Percentiles rank a stretch among this genome's conserved stretches.
Evolutionary conservation across 2,329 filamentous ascomycete genomes (phyloP).

Genomic region (Coniosporium tulheliwenetii): DNA sequence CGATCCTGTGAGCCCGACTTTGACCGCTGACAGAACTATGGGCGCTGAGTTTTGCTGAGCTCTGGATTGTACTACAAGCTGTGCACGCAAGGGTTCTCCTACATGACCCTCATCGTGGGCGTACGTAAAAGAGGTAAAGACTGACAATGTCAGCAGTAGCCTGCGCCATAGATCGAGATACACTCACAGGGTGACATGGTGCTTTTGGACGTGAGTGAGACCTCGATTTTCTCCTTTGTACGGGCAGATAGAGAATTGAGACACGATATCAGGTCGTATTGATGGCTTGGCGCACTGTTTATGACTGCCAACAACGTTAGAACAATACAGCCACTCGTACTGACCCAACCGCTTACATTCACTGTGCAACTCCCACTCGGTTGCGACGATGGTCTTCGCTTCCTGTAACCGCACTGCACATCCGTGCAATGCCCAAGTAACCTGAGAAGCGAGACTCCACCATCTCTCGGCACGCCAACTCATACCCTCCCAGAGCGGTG

Average conservation of each 20-base stretch:
- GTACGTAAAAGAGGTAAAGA: constrained; percentile 37
- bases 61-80: constrained; percentile 35
- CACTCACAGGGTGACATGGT: constrained; percentile 30
- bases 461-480: constrained; percentile 46
- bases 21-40: constrained; percentile 31
- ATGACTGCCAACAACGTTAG: too few species aligned
- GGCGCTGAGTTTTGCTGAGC: constrained; percentile 24
- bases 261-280: neutral
- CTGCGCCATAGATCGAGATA: neutral
- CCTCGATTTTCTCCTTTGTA: constrained; percentile 1
- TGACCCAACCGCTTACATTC: constrained; percentile 2
- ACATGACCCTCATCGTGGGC: constrained; percentile 40
- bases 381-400: constrained; percentile 31
- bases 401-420: constrained; percentile 32
- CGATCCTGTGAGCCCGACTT: constrained; percentile 36
- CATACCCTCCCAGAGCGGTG: constrained; percentile 37
- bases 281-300: neutral
- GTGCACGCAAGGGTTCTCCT: constrained; percentile 40
- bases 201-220: constrained; percentile 32
- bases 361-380: constrained; percentile 40
- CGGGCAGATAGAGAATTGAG: neutral
- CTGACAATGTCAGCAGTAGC: constrained; percentile 13
- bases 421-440: constrained; percentile 37
- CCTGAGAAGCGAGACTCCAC: constrained; percentile 38
- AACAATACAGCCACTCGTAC: too few species aligned